These are phyloP conservation scores for Ceratobasidium sp. DNA, from an alignment of 1,284 basidiomycete species.

Conservation along the genomic window DNA sequence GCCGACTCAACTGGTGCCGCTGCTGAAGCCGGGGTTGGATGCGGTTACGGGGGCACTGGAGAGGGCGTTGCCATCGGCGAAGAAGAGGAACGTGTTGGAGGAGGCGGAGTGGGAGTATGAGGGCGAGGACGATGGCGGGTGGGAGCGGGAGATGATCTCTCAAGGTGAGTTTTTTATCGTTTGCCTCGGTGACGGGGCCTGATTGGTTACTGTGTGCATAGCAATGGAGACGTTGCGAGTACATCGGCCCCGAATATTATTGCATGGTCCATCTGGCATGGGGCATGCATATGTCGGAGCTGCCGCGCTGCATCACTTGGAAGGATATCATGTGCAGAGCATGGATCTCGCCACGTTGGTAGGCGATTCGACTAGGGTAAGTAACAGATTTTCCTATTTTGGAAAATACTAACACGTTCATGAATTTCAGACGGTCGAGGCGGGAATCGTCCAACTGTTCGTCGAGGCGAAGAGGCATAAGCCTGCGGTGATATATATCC, in stretches of 20 bases:
- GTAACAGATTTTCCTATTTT: constrained; percentile 44
- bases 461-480: constrained; percentile 98
- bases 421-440: constrained; percentile 82
- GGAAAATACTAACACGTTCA: constrained; percentile 11
- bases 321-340: constrained; percentile 96
- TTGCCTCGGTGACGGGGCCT: constrained; percentile 43
- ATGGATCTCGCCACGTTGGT: constrained; percentile 92
- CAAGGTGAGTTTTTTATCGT: constrained; percentile 72
- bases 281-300: constrained; percentile 93
- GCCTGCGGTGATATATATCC: constrained; percentile 96
- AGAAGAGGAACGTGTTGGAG: constrained; percentile 85
- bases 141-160: constrained; percentile 86
- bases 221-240: constrained; percentile 93
- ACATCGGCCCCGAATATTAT: constrained; percentile 89
- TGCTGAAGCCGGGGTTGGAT: constrained; percentile 79
- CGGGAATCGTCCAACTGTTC: constrained; percentile 95
- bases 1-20: constrained; percentile 86
- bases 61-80: constrained; percentile 78
- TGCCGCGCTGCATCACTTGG: constrained; percentile 92
- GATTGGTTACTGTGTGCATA: constrained; percentile 57
- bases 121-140: constrained; percentile 74
- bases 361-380: constrained; percentile 89
- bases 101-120: constrained; percentile 94
- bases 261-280: constrained; percentile 89
- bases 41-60: constrained; percentile 78